A percentile compares a stretch with the other conserved stretches of the same genome.
Conservation (phyloP, 2,329 filamentous ascomycete species). For the Colletotrichum sp. region DNA sequence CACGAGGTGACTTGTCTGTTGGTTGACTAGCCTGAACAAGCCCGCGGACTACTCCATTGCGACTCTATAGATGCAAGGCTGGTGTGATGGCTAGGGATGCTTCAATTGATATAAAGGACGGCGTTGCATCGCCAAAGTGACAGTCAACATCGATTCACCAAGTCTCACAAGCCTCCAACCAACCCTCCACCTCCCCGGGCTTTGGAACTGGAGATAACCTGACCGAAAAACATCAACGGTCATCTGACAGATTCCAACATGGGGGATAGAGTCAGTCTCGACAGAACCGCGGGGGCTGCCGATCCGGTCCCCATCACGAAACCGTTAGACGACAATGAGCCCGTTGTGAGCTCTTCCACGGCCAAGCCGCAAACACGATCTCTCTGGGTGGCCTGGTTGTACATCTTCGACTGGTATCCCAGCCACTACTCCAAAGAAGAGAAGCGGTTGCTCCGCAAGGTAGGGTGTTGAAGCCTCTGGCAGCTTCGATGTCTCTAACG, state of each 20-base stretch:
- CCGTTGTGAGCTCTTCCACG: slow-evolving; percentile 26
- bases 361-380: neutral
- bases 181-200: fast-evolving
- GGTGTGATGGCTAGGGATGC: neutral
- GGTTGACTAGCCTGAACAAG: neutral
- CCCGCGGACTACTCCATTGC: neutral
- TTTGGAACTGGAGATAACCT: neutral
- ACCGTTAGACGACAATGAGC: neutral
- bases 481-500: neutral
- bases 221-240: neutral
- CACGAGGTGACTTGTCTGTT: neutral
- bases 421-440: slow-evolving; percentile 34
- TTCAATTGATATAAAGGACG: neutral
- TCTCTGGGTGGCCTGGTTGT: slow-evolving; percentile 30
- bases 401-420: slow-evolving; percentile 31
- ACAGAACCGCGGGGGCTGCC: neutral
- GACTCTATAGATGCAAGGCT: neutral
- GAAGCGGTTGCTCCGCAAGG: slow-evolving; percentile 17
- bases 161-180: neutral
- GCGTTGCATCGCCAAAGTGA: neutral
- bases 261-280: neutral
- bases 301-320: neutral
- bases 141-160: neutral
- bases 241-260: neutral
- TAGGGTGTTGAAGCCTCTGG: neutral